Evolutionary conservation across 2,329 filamentous ascomycete genomes (phyloP).

Genomic region (Fusarium concolor): DNA sequence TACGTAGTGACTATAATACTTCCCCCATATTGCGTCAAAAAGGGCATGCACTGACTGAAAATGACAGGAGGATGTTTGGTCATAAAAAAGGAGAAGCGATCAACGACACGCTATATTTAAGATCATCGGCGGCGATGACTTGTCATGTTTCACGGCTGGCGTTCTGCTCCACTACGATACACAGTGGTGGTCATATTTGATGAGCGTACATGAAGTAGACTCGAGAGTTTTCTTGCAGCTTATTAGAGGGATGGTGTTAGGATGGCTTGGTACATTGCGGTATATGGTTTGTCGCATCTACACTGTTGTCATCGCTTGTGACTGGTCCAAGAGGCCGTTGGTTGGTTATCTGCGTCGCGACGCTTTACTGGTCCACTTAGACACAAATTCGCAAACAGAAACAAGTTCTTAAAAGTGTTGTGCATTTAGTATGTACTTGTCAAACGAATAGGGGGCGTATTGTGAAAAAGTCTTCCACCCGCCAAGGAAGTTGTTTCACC

Average conservation of each 20-base stretch:
- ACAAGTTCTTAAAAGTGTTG: not conserved
- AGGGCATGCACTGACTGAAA: constrained; percentile 28
- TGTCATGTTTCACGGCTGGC: constrained; percentile 40
- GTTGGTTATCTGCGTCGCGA: constrained; percentile 12
- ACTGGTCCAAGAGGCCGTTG: constrained; percentile 7
- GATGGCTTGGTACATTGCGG: constrained; percentile 26
- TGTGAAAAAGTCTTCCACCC: not conserved
- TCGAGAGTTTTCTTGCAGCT: constrained; percentile 31
- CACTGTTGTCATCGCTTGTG: constrained; percentile 35
- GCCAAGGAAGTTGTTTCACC: not conserved
- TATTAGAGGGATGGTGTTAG: constrained; percentile 37
- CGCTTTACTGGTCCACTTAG: not conserved
- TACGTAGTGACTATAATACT: constrained; percentile 54
- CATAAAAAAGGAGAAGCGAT: constrained; percentile 55
- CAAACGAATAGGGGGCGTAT: not conserved
- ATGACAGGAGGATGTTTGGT: constrained; percentile 77
- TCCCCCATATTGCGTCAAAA: not conserved
- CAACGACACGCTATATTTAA: constrained; percentile 27
- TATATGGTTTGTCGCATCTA: constrained; percentile 33
- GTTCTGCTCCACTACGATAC: constrained; percentile 36
- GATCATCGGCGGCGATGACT: constrained; percentile 39
- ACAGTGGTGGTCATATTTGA: constrained; percentile 30
- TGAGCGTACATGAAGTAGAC: constrained; percentile 43
- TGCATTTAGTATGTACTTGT: not conserved
- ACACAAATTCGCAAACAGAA: constrained; percentile 4